Evolutionary conservation across 192 early-diverging fungal genomes (phyloP).

Genomic region (Martensiomyces pterosporus): DNA sequence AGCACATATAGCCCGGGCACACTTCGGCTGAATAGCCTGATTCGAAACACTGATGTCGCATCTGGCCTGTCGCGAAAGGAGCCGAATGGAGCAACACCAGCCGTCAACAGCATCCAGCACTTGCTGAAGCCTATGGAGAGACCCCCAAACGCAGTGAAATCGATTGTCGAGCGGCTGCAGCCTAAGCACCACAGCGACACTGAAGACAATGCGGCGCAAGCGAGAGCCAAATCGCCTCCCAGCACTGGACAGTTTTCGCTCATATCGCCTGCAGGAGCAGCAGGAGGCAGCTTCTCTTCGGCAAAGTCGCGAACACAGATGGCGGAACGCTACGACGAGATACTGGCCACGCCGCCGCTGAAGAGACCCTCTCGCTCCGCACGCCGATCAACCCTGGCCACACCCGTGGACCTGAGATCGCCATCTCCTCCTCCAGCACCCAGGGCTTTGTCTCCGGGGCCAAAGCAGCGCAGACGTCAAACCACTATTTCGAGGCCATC

Average conservation of each 20-base stretch:
- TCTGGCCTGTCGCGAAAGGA: too few species aligned
- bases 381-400: too few species aligned
- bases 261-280: not conserved
- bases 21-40: not conserved
- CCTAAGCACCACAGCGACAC: not conserved
- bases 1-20: constrained; percentile 4
- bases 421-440: not conserved
- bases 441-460: constrained; percentile 1
- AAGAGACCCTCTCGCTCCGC: too few species aligned
- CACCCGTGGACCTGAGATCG: too few species aligned
- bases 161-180: not conserved
- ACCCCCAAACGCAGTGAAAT: too few species aligned
- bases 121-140: too few species aligned
- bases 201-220: too few species aligned
- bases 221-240: too few species aligned
- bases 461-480: constrained; percentile 1
- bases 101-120: too few species aligned
- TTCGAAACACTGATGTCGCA: too few species aligned
- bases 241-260: not conserved
- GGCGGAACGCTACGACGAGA: not conserved
- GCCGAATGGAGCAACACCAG: not conserved
- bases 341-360: not conserved
- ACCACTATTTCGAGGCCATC: too few species aligned
- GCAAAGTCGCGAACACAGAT: not conserved
- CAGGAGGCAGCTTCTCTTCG: not conserved